These are phyloP conservation scores for Tubosaeta sp. DNA, from an alignment of 768 basidiomycete species.

Conservation along the genomic window DNA sequence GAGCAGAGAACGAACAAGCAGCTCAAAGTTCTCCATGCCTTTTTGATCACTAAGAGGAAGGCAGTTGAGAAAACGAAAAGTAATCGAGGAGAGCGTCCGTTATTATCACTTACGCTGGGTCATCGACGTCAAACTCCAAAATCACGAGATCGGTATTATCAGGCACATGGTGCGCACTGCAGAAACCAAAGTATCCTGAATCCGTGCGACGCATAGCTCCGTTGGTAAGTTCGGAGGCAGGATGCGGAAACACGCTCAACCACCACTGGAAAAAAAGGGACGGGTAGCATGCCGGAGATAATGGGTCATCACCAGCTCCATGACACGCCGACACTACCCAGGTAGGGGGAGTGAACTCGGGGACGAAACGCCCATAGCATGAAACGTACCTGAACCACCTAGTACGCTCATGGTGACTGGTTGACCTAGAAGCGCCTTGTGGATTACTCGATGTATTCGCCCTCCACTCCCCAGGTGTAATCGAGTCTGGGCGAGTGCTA, in stretches of 20 bases:
- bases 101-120: slow-evolving; percentile 61
- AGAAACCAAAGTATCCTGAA: slow-evolving; percentile 94
- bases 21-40: slow-evolving; percentile 82
- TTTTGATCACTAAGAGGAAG: slow-evolving; percentile 50
- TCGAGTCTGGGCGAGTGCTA: slow-evolving; percentile 68
- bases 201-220: slow-evolving; percentile 91
- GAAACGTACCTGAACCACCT: slow-evolving; percentile 75
- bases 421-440: slow-evolving; percentile 77
- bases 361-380: neutral
- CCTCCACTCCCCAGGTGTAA: slow-evolving; percentile 78
- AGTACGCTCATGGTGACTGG: slow-evolving; percentile 88
- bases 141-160: slow-evolving; percentile 94
- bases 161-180: slow-evolving; percentile 88
- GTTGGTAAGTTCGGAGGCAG: slow-evolving; percentile 95
- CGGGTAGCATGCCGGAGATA: slow-evolving; percentile 84
- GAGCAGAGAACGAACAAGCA: slow-evolving; percentile 88
- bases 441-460: slow-evolving; percentile 76
- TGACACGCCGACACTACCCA: slow-evolving; percentile 86
- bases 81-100: neutral
- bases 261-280: slow-evolving; percentile 97
- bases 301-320: slow-evolving; percentile 87
- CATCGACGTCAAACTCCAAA: slow-evolving; percentile 90
- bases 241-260: slow-evolving; percentile 96
- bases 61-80: neutral
- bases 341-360: neutral